Evolutionary conservation across 352 stramenopile species (phyloP), one percentile per base, ranked within the genome.

Genomic region (Phytophthora palmivora): DNA sequence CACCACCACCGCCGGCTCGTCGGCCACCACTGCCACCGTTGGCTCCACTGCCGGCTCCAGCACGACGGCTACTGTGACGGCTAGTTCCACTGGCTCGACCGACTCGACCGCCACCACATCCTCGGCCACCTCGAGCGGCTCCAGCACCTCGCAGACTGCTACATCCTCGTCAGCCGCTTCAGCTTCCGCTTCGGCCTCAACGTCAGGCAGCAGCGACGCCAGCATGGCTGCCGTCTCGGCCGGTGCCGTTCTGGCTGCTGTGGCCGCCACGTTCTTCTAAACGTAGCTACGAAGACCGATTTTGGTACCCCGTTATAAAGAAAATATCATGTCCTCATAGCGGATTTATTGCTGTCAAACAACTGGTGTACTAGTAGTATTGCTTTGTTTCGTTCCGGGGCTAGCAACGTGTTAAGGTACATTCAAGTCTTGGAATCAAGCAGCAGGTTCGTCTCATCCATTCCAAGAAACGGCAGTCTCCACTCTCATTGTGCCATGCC

Each of bases 231-330:
- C 54, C 15, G 58, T 66, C 12, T 76, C 58, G 44, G 58, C 58
- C 26, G 55, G 57, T 58, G 46, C 58, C 43, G 61, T 71, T 15
- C 21, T 79, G 11, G 57, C 39, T 11, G 66, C 62, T 18, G 49
- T 70, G 16, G 58, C 49, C 28, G 63, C 61, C 18, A 41, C 55
- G 0, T 56, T 79, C 41, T 70, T 79, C 54, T 79, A 79, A 66
- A 45, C 53, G 30, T 63, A 62, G 53, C 22, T 48, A 14, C 12
- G 16, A 63, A 49, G 22, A 21, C 30, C 38, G 11, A 34, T 47
- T 55, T 48, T 64, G 16, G 43, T 15, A n/a, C 41, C n/a, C 61
- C 15, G 33, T 70, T 67, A 58, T 55, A 54, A 66, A 51, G 37
- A 62, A 65, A 55, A 55, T 57, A 58, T 60, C 19, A 52, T 63